Conservation (phyloP, 2,329 filamentous ascomycete genomes). For the Arthrobotrys entomopaga region DNA sequence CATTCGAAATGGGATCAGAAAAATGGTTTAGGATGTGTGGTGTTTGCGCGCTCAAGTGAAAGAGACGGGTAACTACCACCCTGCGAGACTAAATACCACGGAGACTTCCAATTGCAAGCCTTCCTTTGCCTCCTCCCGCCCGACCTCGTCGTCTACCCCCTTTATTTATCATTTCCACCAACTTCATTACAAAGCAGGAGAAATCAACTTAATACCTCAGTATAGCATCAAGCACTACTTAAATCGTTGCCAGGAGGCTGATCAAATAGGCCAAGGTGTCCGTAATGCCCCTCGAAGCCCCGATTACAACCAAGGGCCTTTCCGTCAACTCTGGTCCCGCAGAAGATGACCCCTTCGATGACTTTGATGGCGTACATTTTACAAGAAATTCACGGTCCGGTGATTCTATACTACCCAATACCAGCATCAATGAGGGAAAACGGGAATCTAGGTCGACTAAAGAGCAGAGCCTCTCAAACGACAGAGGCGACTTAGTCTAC, state of each 20-base stretch:
- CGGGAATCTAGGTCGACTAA: conserved; percentile 56
- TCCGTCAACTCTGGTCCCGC: neutral
- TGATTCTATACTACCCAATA: conserved; percentile 52
- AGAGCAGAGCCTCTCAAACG: conserved; percentile 56
- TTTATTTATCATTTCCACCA: no score
- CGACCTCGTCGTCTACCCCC: neutral
- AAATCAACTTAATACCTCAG: no score
- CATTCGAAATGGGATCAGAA: no score
- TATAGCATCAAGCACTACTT: no score
- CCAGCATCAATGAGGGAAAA: conserved; percentile 6
- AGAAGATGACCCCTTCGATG: conserved; percentile 71
- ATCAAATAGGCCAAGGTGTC: neutral
- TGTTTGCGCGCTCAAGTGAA: neutral
- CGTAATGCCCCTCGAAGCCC: conserved; percentile 3
- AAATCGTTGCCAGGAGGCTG: neutral
- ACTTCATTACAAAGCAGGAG: no score
- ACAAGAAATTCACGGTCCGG: conserved; percentile 66
- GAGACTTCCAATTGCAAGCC: neutral
- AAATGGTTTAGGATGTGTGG: neutral
- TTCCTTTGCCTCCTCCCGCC: neutral
- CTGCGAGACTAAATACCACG: neutral
- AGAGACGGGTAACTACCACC: neutral
- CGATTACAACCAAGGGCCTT: conserved; percentile 10
- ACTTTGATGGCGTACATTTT: conserved; percentile 84
- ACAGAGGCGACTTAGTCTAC: conserved; percentile 73